Percentiles rank a stretch among this genome's conserved stretches.
phyloP scores from a whole-genome alignment of 2,329 filamentous ascomycete genomes.

The Talaromyces sp. region DNA sequence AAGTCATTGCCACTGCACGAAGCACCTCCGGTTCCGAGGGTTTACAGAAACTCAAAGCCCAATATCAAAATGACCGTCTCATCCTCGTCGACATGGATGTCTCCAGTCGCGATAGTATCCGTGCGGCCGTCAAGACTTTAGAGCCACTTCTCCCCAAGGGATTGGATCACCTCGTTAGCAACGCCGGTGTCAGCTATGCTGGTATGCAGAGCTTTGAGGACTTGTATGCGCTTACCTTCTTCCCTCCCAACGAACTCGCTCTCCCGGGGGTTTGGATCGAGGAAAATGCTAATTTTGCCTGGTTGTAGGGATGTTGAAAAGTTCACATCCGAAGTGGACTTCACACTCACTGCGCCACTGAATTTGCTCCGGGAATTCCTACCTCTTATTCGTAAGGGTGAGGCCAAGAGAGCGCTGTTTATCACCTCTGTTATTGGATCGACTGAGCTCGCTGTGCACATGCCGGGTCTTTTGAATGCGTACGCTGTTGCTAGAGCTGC shows the following conservation, averaged over 20 bases:
- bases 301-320: neutral
- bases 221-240: neutral
- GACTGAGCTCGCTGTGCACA: constrained; percentile 23
- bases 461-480: neutral
- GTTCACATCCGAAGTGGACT: neutral
- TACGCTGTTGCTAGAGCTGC: constrained; percentile 7
- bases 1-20: constrained; percentile 6
- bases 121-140: neutral
- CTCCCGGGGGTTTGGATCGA: too few species aligned
- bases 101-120: neutral
- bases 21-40: neutral
- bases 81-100: constrained; percentile 3
- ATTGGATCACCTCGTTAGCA: neutral
- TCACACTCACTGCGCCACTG: constrained; percentile 35
- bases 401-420: constrained; percentile 40
- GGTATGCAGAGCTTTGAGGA: neutral
- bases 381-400: constrained; percentile 30
- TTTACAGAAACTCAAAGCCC: constrained; percentile 2
- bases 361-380: constrained; percentile 25
- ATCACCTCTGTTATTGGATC: constrained; percentile 41
- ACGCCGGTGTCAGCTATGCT: neutral
- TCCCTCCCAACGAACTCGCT: too few species aligned
- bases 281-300: neutral
- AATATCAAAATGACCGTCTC: neutral
- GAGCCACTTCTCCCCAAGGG: neutral